phyloP scores from a whole-genome alignment of 164 flowering plant species.

The Vitis rotundifolia region DNA sequence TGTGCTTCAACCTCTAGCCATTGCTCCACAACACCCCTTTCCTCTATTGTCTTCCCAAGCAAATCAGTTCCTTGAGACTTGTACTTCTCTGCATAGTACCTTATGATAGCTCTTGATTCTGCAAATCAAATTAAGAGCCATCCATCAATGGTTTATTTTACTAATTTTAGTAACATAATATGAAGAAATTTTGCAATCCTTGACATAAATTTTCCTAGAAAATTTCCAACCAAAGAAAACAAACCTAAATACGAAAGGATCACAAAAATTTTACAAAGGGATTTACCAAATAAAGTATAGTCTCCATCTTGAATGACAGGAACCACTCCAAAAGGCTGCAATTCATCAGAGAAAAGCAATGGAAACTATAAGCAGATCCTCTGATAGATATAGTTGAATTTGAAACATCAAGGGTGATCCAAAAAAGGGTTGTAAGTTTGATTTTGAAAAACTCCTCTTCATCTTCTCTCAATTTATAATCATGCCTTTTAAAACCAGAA shows the following conservation, averaged over 20 bases:
- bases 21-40: slow-evolving; percentile 40
- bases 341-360: background rate
- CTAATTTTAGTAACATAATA: too few relatives aligned
- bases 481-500: too few relatives aligned
- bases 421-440: too few relatives aligned
- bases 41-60: slow-evolving; percentile 43
- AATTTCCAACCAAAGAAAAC: too few relatives aligned
- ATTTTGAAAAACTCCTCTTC: too few relatives aligned
- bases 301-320: slow-evolving; percentile 42
- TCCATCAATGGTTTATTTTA: too few relatives aligned
- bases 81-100: slow-evolving; percentile 51
- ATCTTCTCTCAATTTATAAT: too few relatives aligned
- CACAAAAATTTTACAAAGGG: background rate
- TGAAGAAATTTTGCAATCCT: too few relatives aligned
- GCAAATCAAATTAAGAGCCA: background rate
- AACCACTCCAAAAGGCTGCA: slow-evolving; percentile 39
- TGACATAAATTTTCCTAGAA: too few relatives aligned
- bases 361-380: background rate
- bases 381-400: too few relatives aligned
- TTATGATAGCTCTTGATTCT: slow-evolving; percentile 52
- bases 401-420: too few relatives aligned
- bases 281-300: slow-evolving; percentile 27
- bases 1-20: slow-evolving; percentile 54
- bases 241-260: too few relatives aligned
- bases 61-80: slow-evolving; percentile 39